phyloP scores from a whole-genome alignment of 2,329 filamentous ascomycete genomes.

The Samsoniella hepiali region DNA sequence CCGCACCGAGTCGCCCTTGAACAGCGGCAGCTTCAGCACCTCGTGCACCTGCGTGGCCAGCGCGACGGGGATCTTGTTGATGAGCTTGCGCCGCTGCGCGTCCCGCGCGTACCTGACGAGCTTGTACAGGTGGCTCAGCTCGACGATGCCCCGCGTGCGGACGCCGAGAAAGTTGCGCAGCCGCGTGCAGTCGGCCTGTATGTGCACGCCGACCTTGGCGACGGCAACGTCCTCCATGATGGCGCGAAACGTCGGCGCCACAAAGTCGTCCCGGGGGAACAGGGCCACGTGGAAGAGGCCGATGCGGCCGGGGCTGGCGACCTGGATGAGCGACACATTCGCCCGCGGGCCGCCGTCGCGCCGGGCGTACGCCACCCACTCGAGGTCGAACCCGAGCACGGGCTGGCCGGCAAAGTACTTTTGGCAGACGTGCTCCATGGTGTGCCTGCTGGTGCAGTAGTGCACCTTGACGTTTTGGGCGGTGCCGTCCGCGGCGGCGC shows the following conservation, averaged over 20 bases:
- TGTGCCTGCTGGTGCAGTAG: slow-evolving; percentile 68
- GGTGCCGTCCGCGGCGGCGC: slow-evolving; percentile 39
- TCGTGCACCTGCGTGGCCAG: slow-evolving; percentile 69
- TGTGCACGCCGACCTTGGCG: slow-evolving; percentile 73
- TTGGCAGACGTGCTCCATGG: slow-evolving; percentile 63
- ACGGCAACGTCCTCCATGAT: slow-evolving; percentile 70
- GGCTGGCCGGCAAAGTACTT: slow-evolving; percentile 65
- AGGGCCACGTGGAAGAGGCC: slow-evolving; percentile 77
- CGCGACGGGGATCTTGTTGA: slow-evolving; percentile 65
- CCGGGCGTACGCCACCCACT: slow-evolving; percentile 65
- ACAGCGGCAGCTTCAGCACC: slow-evolving; percentile 68
- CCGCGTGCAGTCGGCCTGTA: slow-evolving; percentile 68
- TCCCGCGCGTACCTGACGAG: slow-evolving; percentile 64
- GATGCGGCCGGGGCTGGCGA: slow-evolving; percentile 73
- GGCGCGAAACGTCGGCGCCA: slow-evolving; percentile 66
- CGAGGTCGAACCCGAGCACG: slow-evolving; percentile 83
- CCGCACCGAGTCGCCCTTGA: slow-evolving; percentile 68
- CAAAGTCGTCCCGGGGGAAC: slow-evolving; percentile 55
- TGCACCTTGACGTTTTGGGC: slow-evolving; percentile 62
- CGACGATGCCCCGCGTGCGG: slow-evolving; percentile 64
- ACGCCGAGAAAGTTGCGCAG: slow-evolving; percentile 65
- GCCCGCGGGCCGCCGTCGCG: slow-evolving; percentile 51
- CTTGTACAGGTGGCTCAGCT: slow-evolving; percentile 79
- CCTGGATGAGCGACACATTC: slow-evolving; percentile 78
- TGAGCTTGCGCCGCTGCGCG: slow-evolving; percentile 44